These are phyloP conservation scores for Pascua guehoae DNA, from an alignment of 1,284 basidiomycete genomes.

Conservation along the genomic window DNA sequence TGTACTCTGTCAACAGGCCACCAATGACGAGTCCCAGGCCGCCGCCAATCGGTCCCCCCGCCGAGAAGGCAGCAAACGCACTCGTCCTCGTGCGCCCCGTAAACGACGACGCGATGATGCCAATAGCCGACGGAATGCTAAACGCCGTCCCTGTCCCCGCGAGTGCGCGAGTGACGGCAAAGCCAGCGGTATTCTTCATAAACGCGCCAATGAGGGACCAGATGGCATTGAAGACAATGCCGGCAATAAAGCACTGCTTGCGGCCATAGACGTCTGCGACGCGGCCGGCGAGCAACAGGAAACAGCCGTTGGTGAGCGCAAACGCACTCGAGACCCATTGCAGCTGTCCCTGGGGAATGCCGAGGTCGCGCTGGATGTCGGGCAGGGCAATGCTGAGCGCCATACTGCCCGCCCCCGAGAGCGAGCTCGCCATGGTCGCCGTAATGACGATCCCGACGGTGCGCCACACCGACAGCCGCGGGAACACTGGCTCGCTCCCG, in stretches of 20 bases:
- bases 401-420: slow-evolving; percentile 20
- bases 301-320: slow-evolving; percentile 59
- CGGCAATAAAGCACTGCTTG: slow-evolving; percentile 60
- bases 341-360: slow-evolving; percentile 50
- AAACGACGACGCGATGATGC: slow-evolving; percentile 71
- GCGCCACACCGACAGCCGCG: slow-evolving; percentile 8
- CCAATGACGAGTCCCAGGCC: slow-evolving; percentile 66
- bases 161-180: slow-evolving; percentile 38
- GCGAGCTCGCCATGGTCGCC: slow-evolving; percentile 15
- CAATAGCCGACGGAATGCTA: slow-evolving; percentile 52
- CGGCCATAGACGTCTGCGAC: slow-evolving; percentile 69
- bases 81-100: slow-evolving; percentile 62
- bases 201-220: slow-evolving; percentile 44
- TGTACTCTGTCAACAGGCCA: slow-evolving; percentile 66
- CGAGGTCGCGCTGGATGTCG: slow-evolving; percentile 57
- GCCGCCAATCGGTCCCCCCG: slow-evolving; percentile 74
- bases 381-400: slow-evolving; percentile 59
- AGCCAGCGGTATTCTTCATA: slow-evolving; percentile 33
- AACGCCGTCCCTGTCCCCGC: slow-evolving; percentile 27
- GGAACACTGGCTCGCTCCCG: neutral
- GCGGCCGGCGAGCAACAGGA: slow-evolving; percentile 66
- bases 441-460: slow-evolving; percentile 11
- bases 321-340: slow-evolving; percentile 66
- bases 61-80: slow-evolving; percentile 68
- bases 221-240: slow-evolving; percentile 48